Evolutionary conservation across 2,329 filamentous ascomycete genomes (phyloP).

Genomic region (Polytolypa hystricis): DNA sequence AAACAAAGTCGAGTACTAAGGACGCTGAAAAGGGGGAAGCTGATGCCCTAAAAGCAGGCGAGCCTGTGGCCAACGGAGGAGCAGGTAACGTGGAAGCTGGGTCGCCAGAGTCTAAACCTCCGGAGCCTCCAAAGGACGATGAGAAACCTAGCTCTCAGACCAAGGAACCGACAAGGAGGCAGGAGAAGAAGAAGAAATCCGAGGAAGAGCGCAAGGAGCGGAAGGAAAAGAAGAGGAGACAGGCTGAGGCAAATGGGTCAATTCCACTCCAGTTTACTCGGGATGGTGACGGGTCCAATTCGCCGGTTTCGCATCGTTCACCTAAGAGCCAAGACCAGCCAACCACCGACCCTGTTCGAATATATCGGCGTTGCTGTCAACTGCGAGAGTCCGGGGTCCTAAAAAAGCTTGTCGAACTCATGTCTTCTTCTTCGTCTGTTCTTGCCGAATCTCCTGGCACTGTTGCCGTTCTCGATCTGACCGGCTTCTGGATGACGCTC

Average conservation of each 20-base stretch:
- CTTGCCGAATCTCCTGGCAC: constrained; percentile 57
- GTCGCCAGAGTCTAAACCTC: constrained; percentile 12
- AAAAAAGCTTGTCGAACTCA: constrained; percentile 82
- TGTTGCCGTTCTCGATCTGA: constrained; percentile 72
- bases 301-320: constrained; percentile 19
- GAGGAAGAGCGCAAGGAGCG: constrained; percentile 87
- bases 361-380: constrained; percentile 91
- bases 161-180: constrained; percentile 55
- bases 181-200: constrained; percentile 91
- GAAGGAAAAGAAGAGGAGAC: constrained; percentile 75
- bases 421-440: constrained; percentile 58
- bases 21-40: constrained; percentile 55
- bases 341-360: constrained; percentile 81
- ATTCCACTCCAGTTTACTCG: constrained; percentile 73
- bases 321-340: constrained; percentile 50
- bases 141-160: constrained; percentile 18
- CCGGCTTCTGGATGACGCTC: constrained; percentile 70
- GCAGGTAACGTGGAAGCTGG: constrained; percentile 34
- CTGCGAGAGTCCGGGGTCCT: constrained; percentile 84
- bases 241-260: constrained; percentile 77
- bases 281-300: constrained; percentile 46
- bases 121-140: constrained; percentile 19
- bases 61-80: constrained; percentile 43
- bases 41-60: constrained; percentile 58
- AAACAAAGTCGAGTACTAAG: constrained; percentile 9